Percentiles rank a stretch among this genome's conserved stretches.
Evolutionary conservation across 2,329 filamentous ascomycete genomes (phyloP).

Genomic region (Diplodia seriata): DNA sequence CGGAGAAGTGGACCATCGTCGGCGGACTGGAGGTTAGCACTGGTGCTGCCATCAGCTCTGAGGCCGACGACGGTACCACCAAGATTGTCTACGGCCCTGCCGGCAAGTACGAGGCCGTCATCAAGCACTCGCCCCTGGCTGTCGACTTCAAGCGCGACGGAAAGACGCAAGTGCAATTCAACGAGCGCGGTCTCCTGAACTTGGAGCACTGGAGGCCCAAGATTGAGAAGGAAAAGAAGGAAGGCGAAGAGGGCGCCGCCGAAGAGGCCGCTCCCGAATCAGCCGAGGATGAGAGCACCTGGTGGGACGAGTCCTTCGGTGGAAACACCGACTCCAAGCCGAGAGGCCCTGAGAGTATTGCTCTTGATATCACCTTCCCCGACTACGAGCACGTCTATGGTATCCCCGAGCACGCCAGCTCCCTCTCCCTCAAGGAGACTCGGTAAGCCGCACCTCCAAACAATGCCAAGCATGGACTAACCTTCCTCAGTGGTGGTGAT

Average conservation of each 20-base stretch:
- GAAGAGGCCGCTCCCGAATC: slow-evolving; percentile 50
- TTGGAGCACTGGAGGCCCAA: slow-evolving; percentile 95
- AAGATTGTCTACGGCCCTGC: slow-evolving; percentile 78
- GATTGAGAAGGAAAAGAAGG: slow-evolving; percentile 69
- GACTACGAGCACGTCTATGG: slow-evolving; percentile 93
- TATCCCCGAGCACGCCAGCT: slow-evolving; percentile 90
- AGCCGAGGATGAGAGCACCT: slow-evolving; percentile 82
- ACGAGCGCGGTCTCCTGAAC: slow-evolving; percentile 88
- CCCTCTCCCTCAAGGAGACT: slow-evolving; percentile 87
- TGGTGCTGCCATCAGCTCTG: slow-evolving; percentile 70
- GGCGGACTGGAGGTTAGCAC: slow-evolving; percentile 78
- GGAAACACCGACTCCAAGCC: slow-evolving; percentile 96
- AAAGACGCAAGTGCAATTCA: slow-evolving; percentile 82
- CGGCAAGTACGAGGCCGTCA: slow-evolving; percentile 78
- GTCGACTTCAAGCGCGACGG: slow-evolving; percentile 89
- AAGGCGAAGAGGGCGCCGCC: slow-evolving; percentile 56
- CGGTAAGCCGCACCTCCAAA: slow-evolving; percentile 55
- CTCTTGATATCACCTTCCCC: slow-evolving; percentile 87
- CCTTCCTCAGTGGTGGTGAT: slow-evolving; percentile 67
- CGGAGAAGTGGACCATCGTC: slow-evolving; percentile 83
- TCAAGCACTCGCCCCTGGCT: slow-evolving; percentile 81
- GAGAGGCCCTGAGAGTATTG: slow-evolving; percentile 90
- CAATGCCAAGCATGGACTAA: slow-evolving; percentile 27
- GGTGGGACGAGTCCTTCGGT: slow-evolving; percentile 97
- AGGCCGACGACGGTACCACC: slow-evolving; percentile 70